A percentile compares a stretch with the other conserved stretches of the same genome.
Conservation (phyloP, 495 filamentous ascomycete species). For the Penicillium lividum region DNA sequence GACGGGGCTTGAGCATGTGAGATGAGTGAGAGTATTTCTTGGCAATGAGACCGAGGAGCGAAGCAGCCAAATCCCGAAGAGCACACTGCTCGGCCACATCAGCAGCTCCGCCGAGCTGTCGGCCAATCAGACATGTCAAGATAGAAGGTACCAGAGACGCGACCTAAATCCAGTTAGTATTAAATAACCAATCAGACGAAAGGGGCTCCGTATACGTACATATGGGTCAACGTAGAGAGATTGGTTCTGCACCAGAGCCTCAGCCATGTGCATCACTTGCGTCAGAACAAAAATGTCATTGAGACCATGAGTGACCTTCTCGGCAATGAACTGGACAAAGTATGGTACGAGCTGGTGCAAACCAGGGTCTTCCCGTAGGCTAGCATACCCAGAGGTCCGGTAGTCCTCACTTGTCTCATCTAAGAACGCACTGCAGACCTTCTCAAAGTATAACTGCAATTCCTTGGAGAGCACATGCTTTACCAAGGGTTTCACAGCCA, state of each 20-base stretch:
- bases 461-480: constrained; percentile 96
- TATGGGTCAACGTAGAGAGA: constrained; percentile 88
- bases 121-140: constrained; percentile 86
- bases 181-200: background rate
- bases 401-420: constrained; percentile 83
- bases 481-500: constrained; percentile 81
- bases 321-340: constrained; percentile 89
- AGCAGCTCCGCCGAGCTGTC: constrained; percentile 65
- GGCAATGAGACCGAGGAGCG: constrained; percentile 70
- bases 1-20: constrained; percentile 75
- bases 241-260: constrained; percentile 78
- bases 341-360: constrained; percentile 95
- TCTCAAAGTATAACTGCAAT: constrained; percentile 95
- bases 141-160: constrained; percentile 84
- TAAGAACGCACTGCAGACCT: constrained; percentile 80
- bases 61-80: constrained; percentile 81
- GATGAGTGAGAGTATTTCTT: constrained; percentile 74
- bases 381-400: constrained; percentile 80
- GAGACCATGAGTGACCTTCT: constrained; percentile 89
- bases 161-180: constrained; percentile 36
- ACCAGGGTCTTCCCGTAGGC: constrained; percentile 81
- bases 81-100: constrained; percentile 66
- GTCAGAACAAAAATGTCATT: constrained; percentile 82
- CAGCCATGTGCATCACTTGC: constrained; percentile 86
- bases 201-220: constrained; percentile 43